Evolutionary conservation across 176 grass and related monocot genomes (phyloP).

Genomic region (Dendrocalamus sinicus): DNA sequence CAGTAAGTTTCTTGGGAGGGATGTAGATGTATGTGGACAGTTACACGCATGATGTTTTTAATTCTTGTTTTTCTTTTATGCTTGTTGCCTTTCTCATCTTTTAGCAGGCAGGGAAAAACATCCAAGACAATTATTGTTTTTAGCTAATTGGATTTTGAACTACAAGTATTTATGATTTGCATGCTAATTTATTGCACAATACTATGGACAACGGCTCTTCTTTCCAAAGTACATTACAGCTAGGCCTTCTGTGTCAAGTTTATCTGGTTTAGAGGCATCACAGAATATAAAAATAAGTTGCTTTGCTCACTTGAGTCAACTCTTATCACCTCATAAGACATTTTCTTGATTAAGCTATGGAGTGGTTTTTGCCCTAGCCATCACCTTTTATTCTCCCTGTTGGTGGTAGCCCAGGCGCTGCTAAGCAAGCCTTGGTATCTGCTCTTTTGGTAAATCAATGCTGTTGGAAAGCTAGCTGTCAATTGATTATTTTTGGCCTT

Average conservation of each 20-base stretch:
- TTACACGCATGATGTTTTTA: neutral
- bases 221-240: neutral
- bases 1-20: neutral
- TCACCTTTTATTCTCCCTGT: neutral
- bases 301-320: neutral
- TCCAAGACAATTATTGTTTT: neutral
- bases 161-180: constrained; percentile 1
- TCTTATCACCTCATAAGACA: neutral
- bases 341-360: neutral
- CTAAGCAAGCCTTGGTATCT: neutral
- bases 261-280: neutral
- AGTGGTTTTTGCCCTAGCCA: neutral
- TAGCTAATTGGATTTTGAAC: neutral
- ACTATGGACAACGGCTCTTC: neutral
- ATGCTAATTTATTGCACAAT: neutral
- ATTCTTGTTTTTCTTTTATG: neutral
- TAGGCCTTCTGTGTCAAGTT: neutral
- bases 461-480: neutral
- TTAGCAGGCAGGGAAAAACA: neutral
- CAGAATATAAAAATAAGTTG: neutral
- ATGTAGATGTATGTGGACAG: neutral
- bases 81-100: neutral
- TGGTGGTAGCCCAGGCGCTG: neutral
- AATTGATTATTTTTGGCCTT: neutral
- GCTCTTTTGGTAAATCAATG: constrained; percentile 20